phyloP scores from a whole-genome alignment of 306 rosid species.

The Ormosia semicastrata region DNA sequence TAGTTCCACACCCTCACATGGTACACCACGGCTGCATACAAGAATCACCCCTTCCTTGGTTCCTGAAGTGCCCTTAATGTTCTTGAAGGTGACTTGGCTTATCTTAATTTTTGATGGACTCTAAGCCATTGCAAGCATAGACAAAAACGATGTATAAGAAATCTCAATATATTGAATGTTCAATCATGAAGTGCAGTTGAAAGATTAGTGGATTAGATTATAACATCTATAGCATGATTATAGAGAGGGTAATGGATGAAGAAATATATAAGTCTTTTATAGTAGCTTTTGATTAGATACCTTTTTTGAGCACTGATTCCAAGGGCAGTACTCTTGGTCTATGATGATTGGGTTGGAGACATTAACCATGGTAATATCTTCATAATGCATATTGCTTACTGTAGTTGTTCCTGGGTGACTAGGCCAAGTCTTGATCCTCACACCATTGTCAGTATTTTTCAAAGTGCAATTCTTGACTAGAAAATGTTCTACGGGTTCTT shows the following conservation, averaged over 20 bases:
- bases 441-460: slow-evolving; percentile 27
- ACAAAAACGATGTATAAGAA: not conserved
- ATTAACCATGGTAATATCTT: slow-evolving; percentile 38
- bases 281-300: not conserved
- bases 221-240: not conserved
- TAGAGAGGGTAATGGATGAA: not conserved
- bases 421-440: slow-evolving; percentile 52
- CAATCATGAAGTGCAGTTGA: too few species aligned
- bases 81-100: slow-evolving; percentile 46
- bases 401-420: not conserved
- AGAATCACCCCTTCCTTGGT: slow-evolving; percentile 32
- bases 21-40: slow-evolving; percentile 31
- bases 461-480: slow-evolving; percentile 22
- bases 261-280: too few species aligned
- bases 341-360: slow-evolving; percentile 43
- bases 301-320: slow-evolving; percentile 33
- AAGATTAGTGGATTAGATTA: not conserved
- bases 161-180: too few species aligned
- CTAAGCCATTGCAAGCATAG: slow-evolving; percentile 1
- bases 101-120: slow-evolving; percentile 44
- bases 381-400: slow-evolving; percentile 33
- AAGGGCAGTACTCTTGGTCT: slow-evolving; percentile 63
- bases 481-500: slow-evolving; percentile 25
- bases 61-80: slow-evolving; percentile 34
- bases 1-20: slow-evolving; percentile 42